Percentiles rank a stretch among this genome's conserved stretches.
These are phyloP conservation scores for Citrus inodora DNA, from an alignment of 345 rosid genomes.

Conservation along the genomic window DNA sequence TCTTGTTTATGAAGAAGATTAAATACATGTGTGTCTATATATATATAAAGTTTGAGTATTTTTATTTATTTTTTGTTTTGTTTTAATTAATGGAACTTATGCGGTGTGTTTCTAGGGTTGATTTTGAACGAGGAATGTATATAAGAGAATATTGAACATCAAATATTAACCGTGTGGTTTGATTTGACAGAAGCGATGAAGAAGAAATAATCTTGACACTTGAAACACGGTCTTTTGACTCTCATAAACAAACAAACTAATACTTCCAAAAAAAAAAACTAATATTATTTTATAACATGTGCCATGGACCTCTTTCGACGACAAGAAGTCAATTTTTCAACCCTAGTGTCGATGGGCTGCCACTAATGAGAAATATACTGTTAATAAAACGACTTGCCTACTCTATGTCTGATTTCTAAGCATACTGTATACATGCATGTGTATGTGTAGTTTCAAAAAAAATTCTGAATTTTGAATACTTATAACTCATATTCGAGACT, in stretches of 20 bases:
- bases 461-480: neutral
- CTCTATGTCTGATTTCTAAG: neutral
- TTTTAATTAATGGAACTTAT: neutral
- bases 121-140: constrained; percentile 5
- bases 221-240: constrained; percentile 2
- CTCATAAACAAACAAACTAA: no score
- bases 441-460: neutral
- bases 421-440: neutral
- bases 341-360: neutral
- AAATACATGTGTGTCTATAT: neutral
- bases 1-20: neutral
- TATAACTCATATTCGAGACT: no score
- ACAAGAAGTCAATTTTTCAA: neutral
- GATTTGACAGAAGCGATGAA: constrained; percentile 2
- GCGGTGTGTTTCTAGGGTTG: neutral
- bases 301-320: neutral
- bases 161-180: neutral
- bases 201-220: neutral
- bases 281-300: neutral
- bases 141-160: neutral
- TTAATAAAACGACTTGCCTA: no score
- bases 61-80: no score
- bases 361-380: neutral
- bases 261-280: no score
- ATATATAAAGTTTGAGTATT: neutral